These are phyloP conservation scores for Hypomontagnella submonticulosa DNA, from an alignment of 495 filamentous ascomycete genomes.

Conservation along the genomic window DNA sequence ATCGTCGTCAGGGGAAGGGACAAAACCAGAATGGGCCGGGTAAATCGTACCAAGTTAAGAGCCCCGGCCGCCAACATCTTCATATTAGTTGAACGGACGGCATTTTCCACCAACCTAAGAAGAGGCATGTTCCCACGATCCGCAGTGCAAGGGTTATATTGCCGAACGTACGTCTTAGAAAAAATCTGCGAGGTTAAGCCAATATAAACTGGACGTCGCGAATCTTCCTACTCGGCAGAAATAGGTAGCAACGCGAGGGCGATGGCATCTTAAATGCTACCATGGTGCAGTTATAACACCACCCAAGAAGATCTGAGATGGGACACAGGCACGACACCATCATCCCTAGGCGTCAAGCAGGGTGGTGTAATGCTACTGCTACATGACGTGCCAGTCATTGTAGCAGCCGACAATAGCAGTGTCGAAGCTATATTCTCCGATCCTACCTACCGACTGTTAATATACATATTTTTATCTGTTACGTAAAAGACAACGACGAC, in stretches of 20 bases:
- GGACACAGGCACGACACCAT: neutral
- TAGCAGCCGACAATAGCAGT: slow-evolving; percentile 33
- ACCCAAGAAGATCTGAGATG: slow-evolving; percentile 22
- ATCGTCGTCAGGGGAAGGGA: slow-evolving; percentile 32
- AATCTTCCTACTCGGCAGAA: slow-evolving; percentile 26
- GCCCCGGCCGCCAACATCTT: slow-evolving; percentile 14
- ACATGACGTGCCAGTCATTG: slow-evolving; percentile 32
- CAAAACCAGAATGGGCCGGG: slow-evolving; percentile 27
- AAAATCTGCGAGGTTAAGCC: slow-evolving; percentile 1
- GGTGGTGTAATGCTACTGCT: slow-evolving; percentile 42
- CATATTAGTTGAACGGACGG: slow-evolving; percentile 31
- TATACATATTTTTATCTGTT: slow-evolving; percentile 30
- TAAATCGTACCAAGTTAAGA: slow-evolving; percentile 24
- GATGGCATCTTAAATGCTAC: slow-evolving; percentile 28
- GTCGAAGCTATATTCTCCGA: slow-evolving; percentile 2
- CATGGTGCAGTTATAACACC: slow-evolving; percentile 2
- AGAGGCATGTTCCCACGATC: neutral
- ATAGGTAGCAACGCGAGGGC: slow-evolving; percentile 3
- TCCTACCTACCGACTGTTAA: slow-evolving; percentile 26
- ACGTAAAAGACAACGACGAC: slow-evolving; percentile 27
- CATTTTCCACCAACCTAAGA: slow-evolving; percentile 25
- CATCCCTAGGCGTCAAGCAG: neutral
- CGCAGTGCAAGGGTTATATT: slow-evolving; percentile 21
- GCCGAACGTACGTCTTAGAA: slow-evolving; percentile 14
- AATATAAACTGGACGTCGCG: slow-evolving; percentile 17